Base-by-base conservation (phyloP, 257 asterid genomes). In the Solanum medicagineum region DNA sequence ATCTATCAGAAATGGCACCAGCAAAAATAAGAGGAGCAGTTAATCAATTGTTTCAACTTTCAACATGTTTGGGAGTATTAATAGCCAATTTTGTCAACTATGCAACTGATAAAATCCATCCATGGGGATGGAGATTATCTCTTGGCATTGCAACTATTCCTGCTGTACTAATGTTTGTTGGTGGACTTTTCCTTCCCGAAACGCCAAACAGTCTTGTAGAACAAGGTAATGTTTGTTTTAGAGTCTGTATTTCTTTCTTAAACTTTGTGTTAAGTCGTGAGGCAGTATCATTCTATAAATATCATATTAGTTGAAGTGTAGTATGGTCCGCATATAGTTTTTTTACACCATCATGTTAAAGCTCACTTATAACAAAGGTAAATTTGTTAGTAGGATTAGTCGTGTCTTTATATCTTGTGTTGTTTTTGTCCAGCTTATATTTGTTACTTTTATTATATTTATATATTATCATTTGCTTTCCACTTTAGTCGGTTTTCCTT, bases 1-100 rank as follows among this genome's bases (percentile, higher is more conserved):
- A 94, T 82, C 92, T 94, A 15, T 94, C 98, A 7, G 98, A 94
- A 87, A 94, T 94, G 97, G 94, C 98, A 8, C 98, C 98, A 0
- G 92, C 96, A 8, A 92, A 92, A 55, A 68, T 92, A 74, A 84
- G 98, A 60, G 98, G 98, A 65, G 94, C 92, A 10, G 81, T 93
- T 1, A 94, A 92, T 90, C 94, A 90, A 80, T 90, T 93, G 70
- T 94, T 94, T 85, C 97, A 94, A 85, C 90, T 94, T 29, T 88
- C 97, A 2, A 93, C 95, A 15, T 91, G 94, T 15, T 36, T 94
- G 68, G 97, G 98, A 15, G 90, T 94, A 84, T 84, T 93, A 14
- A 54, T 93, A 2, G 97, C 98, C 1, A 93, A 90, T 85, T 88
- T 94, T 17, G 86, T 94, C 2, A 93, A 94, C 84, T 93, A 91